Base-by-base conservation (phyloP, 164 flowering plant genomes). In the Vitis labrusca region DNA sequence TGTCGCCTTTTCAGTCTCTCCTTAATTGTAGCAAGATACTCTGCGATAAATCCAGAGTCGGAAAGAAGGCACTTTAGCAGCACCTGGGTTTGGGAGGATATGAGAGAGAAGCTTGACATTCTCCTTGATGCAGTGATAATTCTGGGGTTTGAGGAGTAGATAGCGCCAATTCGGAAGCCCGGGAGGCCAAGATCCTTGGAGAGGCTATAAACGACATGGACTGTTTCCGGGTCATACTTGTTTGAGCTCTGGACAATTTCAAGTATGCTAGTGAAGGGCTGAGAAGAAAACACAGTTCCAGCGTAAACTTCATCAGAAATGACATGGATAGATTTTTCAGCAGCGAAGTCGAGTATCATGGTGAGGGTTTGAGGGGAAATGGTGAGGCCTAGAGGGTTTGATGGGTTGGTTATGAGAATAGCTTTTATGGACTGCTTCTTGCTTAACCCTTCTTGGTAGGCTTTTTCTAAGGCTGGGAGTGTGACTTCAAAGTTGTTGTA, bases 21-120 rank as follows among this genome's bases (percentile, higher is more conserved):
- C 37, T 64, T 58, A 32, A 67, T 68, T 16, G 59, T 63, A 37
- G 9, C 50, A 2, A 73, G 68, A 63, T 73, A 73, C 2, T 63
- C 68, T 5, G 49, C 50, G 1, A 71, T 68, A 23, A 73, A 73
- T 13, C 63, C 50, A 32, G 54, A 17, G 10, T 73, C 72, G 11
- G 67, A 68, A 2, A 73, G 51, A 64, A 73, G 68, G 27, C 67
- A 58, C 19, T 71, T 59, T 11, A 73, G 50, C 15, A 68, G 76
- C 37, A 55, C 29, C 30, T 73, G 76, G 19, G 76, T 73, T 50
- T 73, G 68, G 0, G 76, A 68, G 14, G 76, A 73, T 10, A 73
- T 32, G 48, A 73, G 51, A 23, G 68, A 57, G 54, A 73, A 73
- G 50, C 76, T 73, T 0, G 76, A 73, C 76, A 73, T 73, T 50